A percentile compares a stretch with the other conserved stretches of the same genome.
These are phyloP conservation scores for Venturia asperata DNA, from an alignment of 2,329 filamentous ascomycete species.

Conservation along the genomic window DNA sequence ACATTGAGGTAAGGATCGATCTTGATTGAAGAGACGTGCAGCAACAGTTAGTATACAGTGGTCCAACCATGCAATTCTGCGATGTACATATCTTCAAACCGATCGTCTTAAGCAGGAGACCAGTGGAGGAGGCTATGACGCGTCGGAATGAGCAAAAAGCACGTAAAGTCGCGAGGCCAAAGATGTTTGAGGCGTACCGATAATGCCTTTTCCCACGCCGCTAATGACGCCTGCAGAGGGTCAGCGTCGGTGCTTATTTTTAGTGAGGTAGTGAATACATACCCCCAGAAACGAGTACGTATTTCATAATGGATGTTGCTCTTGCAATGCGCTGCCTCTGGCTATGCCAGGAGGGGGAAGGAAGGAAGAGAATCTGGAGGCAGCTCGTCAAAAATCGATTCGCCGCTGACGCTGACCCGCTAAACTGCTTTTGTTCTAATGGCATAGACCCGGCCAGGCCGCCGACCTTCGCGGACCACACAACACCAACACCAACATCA, in stretches of 20 bases:
- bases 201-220: slow-evolving; percentile 59
- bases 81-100: slow-evolving; percentile 63
- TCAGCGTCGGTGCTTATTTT: background rate
- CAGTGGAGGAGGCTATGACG: slow-evolving; percentile 58
- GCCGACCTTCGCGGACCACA: background rate
- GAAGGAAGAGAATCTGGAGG: background rate
- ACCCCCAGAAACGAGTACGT: slow-evolving; percentile 22
- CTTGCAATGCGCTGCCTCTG: slow-evolving; percentile 11
- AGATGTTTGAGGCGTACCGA: slow-evolving; percentile 44
- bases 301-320: slow-evolving; percentile 20
- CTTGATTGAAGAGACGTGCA: slow-evolving; percentile 59
- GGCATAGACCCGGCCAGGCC: background rate
- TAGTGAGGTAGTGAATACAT: background rate
- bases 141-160: slow-evolving; percentile 23
- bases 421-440: background rate
- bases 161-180: slow-evolving; percentile 11
- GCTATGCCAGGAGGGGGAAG: slow-evolving; percentile 9
- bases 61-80: slow-evolving; percentile 20
- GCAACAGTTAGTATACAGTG: slow-evolving; percentile 25
- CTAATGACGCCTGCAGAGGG: slow-evolving; percentile 45
- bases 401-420: background rate
- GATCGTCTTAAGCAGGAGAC: slow-evolving; percentile 69
- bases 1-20: slow-evolving; percentile 70
- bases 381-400: background rate
- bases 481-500: background rate